Conservation (phyloP, 495 filamentous ascomycete species). For the Penicillium flavigenum region DNA sequence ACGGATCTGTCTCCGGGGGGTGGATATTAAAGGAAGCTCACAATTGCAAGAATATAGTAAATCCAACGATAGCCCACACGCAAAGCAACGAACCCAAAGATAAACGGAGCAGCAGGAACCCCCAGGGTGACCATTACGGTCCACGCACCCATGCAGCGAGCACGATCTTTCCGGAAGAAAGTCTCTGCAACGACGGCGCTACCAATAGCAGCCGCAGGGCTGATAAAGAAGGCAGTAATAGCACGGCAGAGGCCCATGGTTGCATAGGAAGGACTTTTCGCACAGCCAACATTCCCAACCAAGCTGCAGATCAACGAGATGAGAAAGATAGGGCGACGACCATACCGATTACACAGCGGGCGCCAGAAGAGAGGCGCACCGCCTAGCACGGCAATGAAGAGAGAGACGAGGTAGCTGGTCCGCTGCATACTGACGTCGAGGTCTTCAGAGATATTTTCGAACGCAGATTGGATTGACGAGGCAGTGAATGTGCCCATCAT, state of each 20-base stretch:
- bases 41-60: slow-evolving; percentile 47
- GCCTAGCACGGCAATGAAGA: slow-evolving; percentile 54
- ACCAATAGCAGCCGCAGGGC: slow-evolving; percentile 42
- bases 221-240: slow-evolving; percentile 51
- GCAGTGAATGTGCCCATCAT: slow-evolving; percentile 57
- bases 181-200: slow-evolving; percentile 50
- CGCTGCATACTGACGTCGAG: slow-evolving; percentile 45
- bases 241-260: slow-evolving; percentile 44
- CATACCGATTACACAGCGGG: slow-evolving; percentile 53
- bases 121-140: slow-evolving; percentile 37
- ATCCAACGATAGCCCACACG: slow-evolving; percentile 47
- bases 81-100: slow-evolving; percentile 49
- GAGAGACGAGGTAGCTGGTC: slow-evolving; percentile 51
- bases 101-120: slow-evolving; percentile 49
- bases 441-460: slow-evolving; percentile 48
- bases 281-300: slow-evolving; percentile 52
- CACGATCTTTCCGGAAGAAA: slow-evolving; percentile 47
- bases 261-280: slow-evolving; percentile 40
- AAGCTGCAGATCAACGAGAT: slow-evolving; percentile 45
- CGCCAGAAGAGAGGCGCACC: slow-evolving; percentile 53
- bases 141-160: slow-evolving; percentile 49
- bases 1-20: background rate
- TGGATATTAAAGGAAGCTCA: slow-evolving; percentile 14
- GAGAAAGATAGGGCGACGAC: slow-evolving; percentile 53
- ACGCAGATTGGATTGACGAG: slow-evolving; percentile 53